Base-by-base conservation (phyloP, 148 eudicot species). In the Euryodendron excelsum region DNA sequence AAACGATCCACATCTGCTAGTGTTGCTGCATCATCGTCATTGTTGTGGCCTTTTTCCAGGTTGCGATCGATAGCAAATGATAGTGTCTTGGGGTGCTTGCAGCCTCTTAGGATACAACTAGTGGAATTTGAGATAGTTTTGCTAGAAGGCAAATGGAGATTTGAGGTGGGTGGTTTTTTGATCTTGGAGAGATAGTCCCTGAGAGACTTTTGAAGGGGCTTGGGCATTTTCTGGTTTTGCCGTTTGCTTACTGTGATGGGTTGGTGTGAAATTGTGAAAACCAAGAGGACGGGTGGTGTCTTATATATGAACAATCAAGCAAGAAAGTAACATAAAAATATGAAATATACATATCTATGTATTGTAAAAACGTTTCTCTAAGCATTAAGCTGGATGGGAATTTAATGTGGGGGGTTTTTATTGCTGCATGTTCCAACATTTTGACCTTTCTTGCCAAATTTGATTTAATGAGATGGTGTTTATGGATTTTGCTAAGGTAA, bases 1-100 rank as follows among this genome's bases (percentile, higher is more conserved):
- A 92, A 92, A n/a, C 81, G 80, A n/a, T 92, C 97, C 2, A 90
- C 75, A 64, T 89, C 94, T 39, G 83, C 88, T 1, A 91, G 82
- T 0, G 94, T 91, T 9, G 90, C 93, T 23, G 91, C 90, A n/a
- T 60, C 73, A 61, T 56, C 71, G 12, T 39, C 72, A 23, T 39
- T 18, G 39, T 66, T 31, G 1, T 6, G 8, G 53, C 18, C 50
- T 25, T 39, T 25, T 11, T 67, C 39, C 9, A 31, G 55, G 21
- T 68, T 79, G 44, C 39, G 52, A 15, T 78, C 78, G 21, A 47
- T 13, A 52, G 76, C 37, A 48, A 83, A 84, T 4, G 94, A 89
- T 31, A 82, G 84, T 58, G 90, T 89, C 67, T 73, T 89, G 25
- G 91, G 86, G 83, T 88, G 90, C 60, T 75, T 85, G 81, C 94